Base-by-base conservation (phyloP, 148 eudicot species). In the Hydrangea macrophylla region DNA sequence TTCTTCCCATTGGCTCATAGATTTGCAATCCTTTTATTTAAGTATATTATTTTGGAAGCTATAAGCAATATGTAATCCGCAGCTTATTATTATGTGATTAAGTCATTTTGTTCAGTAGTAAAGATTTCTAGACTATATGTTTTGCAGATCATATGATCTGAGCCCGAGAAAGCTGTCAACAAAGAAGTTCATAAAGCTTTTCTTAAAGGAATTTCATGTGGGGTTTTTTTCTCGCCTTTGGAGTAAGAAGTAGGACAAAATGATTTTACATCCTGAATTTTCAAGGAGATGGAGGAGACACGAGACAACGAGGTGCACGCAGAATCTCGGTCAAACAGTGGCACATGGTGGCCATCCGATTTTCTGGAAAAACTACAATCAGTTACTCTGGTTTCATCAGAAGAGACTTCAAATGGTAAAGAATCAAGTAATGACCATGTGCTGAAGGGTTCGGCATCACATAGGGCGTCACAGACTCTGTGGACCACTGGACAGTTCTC, bases 401-500 rank as follows among this genome's bases (percentile, higher is more conserved):
- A 69, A 30, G 78, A 71, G 57, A 24, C 44, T 23, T 60, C 58
- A 44, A 66, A 22, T 35, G 63, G 59, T 67, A 74, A 66, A 30
- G 67, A 36, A 53, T 65, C 61, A 64, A 62, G 59, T n/a, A 55
- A 37, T 26, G 69, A 71, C 27, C 69, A 66, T 22, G 66, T 62
- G 63, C n/a, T 60, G 33, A 76, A 66, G 76, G 67, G 26, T 31
- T 55, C 51, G 31, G 67, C 64, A 45, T 54, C 55, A 23, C 39
- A 65, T 22, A 58, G 42, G 58, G 79, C 76, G 24, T 72, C 82
- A 63, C 79, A 79, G 63, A 72, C 42, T 53, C 58, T 79, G 65
- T 75, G 82, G 82, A 73, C 71, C 62, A 72, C 76, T 32, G 79
- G 79, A 64, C 68, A 79, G 66, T 76, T 79, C 37, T 37, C 70